Evolutionary conservation across 768 basidiomycete genomes (phyloP), one percentile per base, ranked within the genome.

Genomic region (Gloeopeniophorella convolvens): DNA sequence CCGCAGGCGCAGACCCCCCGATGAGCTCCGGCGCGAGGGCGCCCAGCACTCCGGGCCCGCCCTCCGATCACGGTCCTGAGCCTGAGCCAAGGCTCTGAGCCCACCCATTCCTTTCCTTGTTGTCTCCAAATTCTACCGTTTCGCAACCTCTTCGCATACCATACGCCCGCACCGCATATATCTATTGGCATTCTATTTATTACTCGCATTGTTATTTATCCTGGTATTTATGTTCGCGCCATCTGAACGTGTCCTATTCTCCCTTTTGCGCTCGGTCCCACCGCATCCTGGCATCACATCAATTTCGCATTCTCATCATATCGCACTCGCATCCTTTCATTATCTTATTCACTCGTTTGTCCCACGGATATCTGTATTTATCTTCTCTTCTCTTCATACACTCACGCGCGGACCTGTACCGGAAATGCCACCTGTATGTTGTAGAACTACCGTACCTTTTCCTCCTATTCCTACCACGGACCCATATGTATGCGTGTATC

Each of bases 141-240:
- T 9, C 36, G 39, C 47, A 35, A 48, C 47, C 35, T 36, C 15
- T 48, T 42, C 23, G 23, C 41, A 48, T 27, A 34, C 34, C 46
- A 42, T 46, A 48, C n/a, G n/a, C n/a, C n/a, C n/a, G 39, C 40
- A 48, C 30, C 42, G 27, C 41, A 45, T 27, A 54, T 48, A 21
- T 24, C 48, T 48, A 48, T 42, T 54, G 36, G 34, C 55, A 56
- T 37, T 13, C 45, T 51, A 42, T 30, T 45, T 42, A 30, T 47
- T 23, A 46, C 45, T 40, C 42, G 44, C 51, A 53, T 37, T 26
- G 36, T 30, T 51, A 47, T 56, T 47, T 53, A 54, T 54, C 45
- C 47, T 41, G 41, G 37, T 54, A 54, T 53, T 53, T 32, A 44
- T 42, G 33, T 45, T 28, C 23, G 34, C 26, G 42, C 45, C 23